Percentiles rank a stretch among this genome's conserved stretches.
These are phyloP conservation scores for Hemerocallis citrina DNA, from an alignment of 106 monocot species.

Conservation along the genomic window DNA sequence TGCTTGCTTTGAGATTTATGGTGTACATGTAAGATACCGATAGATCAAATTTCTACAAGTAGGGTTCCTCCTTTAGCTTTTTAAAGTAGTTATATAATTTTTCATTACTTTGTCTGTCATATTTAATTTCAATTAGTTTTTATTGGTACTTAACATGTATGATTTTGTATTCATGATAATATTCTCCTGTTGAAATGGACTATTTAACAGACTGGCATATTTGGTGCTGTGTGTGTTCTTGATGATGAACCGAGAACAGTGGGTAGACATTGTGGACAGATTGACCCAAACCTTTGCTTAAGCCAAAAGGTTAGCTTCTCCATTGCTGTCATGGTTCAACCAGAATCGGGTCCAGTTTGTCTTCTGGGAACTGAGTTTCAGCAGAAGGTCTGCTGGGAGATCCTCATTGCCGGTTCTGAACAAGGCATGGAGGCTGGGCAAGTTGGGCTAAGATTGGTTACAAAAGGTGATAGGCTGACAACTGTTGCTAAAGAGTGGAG, in stretches of 20 bases:
- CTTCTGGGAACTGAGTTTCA: constrained; percentile 93
- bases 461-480: constrained; percentile 79
- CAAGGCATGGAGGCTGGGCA: constrained; percentile 99
- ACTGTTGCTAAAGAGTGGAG: constrained; percentile 91
- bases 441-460: constrained; percentile 83
- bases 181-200: not conserved
- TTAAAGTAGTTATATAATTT: too few species aligned
- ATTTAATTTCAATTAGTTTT: too few species aligned
- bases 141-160: too few species aligned
- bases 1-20: too few species aligned
- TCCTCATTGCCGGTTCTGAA: constrained; percentile 90
- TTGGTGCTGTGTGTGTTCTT: constrained; percentile 77
- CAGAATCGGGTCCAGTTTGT: constrained; percentile 94
- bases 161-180: not conserved
- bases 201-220: constrained; percentile 60
- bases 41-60: too few species aligned
- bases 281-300: constrained; percentile 63
- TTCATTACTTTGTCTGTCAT: too few species aligned
- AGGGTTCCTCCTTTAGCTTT: too few species aligned
- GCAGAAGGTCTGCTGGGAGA: constrained; percentile 90
- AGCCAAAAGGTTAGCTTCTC: constrained; percentile 62
- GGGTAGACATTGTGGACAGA: constrained; percentile 77
- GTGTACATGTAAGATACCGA: too few species aligned
- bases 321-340: constrained; percentile 77
- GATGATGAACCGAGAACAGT: constrained; percentile 84